Evolutionary conservation across 1,284 basidiomycete genomes (phyloP).

Genomic region (Albatrellus sp.): DNA sequence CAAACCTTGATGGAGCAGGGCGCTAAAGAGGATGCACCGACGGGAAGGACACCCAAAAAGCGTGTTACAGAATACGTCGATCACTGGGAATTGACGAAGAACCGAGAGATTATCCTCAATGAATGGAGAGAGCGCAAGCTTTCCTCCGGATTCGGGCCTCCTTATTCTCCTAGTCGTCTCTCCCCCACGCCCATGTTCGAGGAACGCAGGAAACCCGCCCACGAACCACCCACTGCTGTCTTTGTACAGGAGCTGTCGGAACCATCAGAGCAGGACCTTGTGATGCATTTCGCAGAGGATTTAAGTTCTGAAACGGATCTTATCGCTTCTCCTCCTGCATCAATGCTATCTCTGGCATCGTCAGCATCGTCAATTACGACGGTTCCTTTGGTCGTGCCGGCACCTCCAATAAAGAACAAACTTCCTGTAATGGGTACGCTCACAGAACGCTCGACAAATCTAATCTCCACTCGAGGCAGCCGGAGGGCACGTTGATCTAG

Average conservation of each 20-base stretch:
- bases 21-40: conserved; percentile 46
- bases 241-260: too few species aligned
- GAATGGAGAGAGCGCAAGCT: conserved; percentile 27
- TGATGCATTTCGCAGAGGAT: not conserved
- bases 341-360: conserved; percentile 16
- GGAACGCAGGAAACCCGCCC: not conserved
- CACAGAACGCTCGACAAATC: conserved; percentile 23
- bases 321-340: conserved; percentile 9
- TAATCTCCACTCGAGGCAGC: conserved; percentile 11
- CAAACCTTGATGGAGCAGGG: conserved; percentile 45
- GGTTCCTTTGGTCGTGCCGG: conserved; percentile 8
- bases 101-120: conserved; percentile 42
- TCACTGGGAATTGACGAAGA: conserved; percentile 55
- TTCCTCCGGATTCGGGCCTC: not conserved
- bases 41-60: conserved; percentile 63
- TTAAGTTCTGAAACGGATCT: conserved; percentile 3
- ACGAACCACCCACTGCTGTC: not conserved
- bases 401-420: conserved; percentile 3
- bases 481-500: conserved; percentile 1
- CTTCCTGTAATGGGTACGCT: conserved; percentile 17
- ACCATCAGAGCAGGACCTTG: not conserved
- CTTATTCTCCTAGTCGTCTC: not conserved
- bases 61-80: conserved; percentile 54
- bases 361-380: conserved; percentile 25
- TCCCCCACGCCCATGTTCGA: conserved; percentile 8